phyloP scores from a whole-genome alignment of 1,284 basidiomycete species.

The Austroboletus novae-zelandiae region DNA sequence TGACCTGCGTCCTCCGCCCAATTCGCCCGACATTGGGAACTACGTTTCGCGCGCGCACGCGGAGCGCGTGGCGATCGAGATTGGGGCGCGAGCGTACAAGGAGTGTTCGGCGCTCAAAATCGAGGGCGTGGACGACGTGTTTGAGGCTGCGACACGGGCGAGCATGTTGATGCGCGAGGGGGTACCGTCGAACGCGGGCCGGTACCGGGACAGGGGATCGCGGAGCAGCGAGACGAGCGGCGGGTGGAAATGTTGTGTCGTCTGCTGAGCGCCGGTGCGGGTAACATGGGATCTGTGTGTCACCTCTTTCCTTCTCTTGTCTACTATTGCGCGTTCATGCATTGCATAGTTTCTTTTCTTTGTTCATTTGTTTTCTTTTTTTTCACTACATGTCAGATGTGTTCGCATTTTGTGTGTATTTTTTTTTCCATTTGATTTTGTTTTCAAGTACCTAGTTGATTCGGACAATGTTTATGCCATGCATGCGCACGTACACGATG shows the following conservation, averaged over 20 bases:
- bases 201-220: constrained; percentile 18
- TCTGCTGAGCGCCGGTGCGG: constrained; percentile 41
- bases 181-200: constrained; percentile 49
- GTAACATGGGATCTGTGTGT: constrained; percentile 12
- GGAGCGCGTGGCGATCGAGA: constrained; percentile 72
- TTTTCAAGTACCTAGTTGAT: no score
- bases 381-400: neutral
- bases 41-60: constrained; percentile 75
- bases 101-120: constrained; percentile 91
- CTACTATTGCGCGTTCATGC: constrained; percentile 6
- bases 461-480: constrained; percentile 18
- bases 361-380: neutral
- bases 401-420: constrained; percentile 1
- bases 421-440: constrained; percentile 2
- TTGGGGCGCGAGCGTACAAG: constrained; percentile 89
- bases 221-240: constrained; percentile 39
- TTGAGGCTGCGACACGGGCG: constrained; percentile 90
- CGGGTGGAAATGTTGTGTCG: constrained; percentile 57
- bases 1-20: constrained; percentile 66
- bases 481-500: neutral
- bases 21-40: constrained; percentile 40
- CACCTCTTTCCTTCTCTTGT: neutral
- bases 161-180: constrained; percentile 92
- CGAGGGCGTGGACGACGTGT: constrained; percentile 93
- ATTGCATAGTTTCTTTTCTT: constrained; percentile 8